A percentile compares a stretch with the other conserved stretches of the same genome.
Conservation (phyloP, 495 filamentous ascomycete species). For the Penicillium dipodomyicola region DNA sequence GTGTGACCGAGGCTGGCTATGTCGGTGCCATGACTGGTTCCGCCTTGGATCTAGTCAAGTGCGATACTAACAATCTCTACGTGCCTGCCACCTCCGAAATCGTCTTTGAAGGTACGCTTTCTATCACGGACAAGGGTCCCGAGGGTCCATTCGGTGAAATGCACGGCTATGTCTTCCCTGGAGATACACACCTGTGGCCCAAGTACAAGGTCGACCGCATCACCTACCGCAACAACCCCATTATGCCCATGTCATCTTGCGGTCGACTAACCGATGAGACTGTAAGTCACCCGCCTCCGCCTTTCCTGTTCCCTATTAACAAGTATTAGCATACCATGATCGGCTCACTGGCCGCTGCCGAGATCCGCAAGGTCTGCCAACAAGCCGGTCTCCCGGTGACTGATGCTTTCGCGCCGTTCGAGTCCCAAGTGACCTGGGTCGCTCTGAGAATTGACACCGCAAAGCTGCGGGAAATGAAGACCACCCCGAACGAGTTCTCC, state of each 20-base stretch:
- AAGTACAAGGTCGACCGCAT: constrained; percentile 40
- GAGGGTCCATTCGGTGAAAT: constrained; percentile 43
- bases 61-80: constrained; percentile 39
- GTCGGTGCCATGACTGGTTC: constrained; percentile 38
- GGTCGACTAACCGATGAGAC: constrained; percentile 40
- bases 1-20: constrained; percentile 36
- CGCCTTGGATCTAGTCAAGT: constrained; percentile 40
- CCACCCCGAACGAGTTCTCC: constrained; percentile 21
- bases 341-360: constrained; percentile 38
- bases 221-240: constrained; percentile 40
- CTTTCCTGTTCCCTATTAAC: not conserved
- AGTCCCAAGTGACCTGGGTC: constrained; percentile 43
- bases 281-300: constrained; percentile 7
- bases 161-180: constrained; percentile 40
- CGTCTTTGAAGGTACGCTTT: constrained; percentile 41
- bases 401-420: constrained; percentile 39
- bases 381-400: constrained; percentile 33
- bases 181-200: constrained; percentile 25
- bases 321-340: constrained; percentile 35
- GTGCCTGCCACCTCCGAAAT: constrained; percentile 43
- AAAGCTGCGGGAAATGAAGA: constrained; percentile 32
- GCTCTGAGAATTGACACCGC: constrained; percentile 36
- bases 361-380: constrained; percentile 40
- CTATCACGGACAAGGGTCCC: constrained; percentile 29
- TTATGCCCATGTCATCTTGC: constrained; percentile 36